Percentiles rank a stretch among this genome's conserved stretches.
These are phyloP conservation scores for Lipomyces kockii DNA, from an alignment of 805 yeast species.

Conservation along the genomic window DNA sequence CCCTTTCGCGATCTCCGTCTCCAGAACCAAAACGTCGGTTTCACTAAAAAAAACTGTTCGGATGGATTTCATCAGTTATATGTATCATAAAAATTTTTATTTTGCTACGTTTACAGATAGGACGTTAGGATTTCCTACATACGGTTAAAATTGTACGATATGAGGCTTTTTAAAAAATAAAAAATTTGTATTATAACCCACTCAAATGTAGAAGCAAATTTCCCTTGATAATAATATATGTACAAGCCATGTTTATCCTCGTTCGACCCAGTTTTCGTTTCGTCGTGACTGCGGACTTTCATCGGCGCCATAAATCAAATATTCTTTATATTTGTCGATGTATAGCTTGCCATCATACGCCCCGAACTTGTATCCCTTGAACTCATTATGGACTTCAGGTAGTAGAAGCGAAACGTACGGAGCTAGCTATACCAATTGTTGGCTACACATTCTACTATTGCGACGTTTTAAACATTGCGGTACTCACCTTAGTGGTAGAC, in stretches of 20 bases:
- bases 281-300: slow-evolving; percentile 41
- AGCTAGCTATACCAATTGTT: slow-evolving; percentile 50
- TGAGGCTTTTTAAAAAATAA: not conserved
- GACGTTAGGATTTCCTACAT: not conserved
- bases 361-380: slow-evolving; percentile 70
- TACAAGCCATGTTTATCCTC: slow-evolving; percentile 31
- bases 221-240: not conserved
- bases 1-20: slow-evolving; percentile 37
- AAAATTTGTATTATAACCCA: not conserved
- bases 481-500: slow-evolving; percentile 38
- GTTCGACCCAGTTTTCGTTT: slow-evolving; percentile 38
- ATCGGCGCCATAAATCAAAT: slow-evolving; percentile 68
- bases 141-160: not conserved
- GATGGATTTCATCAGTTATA: not conserved
- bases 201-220: not conserved
- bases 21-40: slow-evolving; percentile 38
- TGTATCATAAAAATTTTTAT: not conserved
- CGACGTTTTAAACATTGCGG: slow-evolving; percentile 12
- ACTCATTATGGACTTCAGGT: slow-evolving; percentile 71
- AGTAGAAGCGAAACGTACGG: slow-evolving; percentile 79
- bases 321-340: slow-evolving; percentile 72
- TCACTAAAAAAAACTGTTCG: not conserved
- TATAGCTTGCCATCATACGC: slow-evolving; percentile 75
- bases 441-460: not conserved
- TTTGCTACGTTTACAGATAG: no score